Percentiles rank a stretch among this genome's conserved stretches.
These are phyloP conservation scores for Aspergillus piperis DNA, from an alignment of 2,329 filamentous ascomycete species.

Conservation along the genomic window DNA sequence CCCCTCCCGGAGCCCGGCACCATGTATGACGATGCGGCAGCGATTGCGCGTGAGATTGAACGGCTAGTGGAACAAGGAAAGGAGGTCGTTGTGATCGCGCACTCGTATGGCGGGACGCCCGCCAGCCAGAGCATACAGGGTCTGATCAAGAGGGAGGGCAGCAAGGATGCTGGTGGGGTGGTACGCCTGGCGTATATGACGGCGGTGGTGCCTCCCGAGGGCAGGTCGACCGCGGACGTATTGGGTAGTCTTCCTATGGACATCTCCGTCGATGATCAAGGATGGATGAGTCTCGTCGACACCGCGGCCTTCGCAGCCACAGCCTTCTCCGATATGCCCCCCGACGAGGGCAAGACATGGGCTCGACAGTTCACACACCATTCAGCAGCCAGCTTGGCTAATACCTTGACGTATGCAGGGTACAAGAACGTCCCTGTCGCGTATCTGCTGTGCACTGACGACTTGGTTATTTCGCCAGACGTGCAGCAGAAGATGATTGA, in stretches of 20 bases:
- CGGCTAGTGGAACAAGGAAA: not conserved
- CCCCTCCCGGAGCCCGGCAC: not conserved
- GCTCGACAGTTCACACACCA: not conserved
- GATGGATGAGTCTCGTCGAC: not conserved
- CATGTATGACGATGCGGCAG: constrained; percentile 2
- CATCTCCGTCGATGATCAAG: not conserved
- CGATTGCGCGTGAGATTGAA: not conserved
- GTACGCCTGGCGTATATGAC: not conserved
- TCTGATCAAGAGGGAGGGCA: not conserved
- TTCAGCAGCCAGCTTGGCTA: not conserved
- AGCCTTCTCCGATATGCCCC: not conserved
- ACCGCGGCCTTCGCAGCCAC: not conserved
- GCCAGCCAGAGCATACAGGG: constrained; percentile 1
- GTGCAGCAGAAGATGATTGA: not conserved
- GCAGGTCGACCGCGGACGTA: not conserved
- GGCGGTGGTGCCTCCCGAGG: not conserved
- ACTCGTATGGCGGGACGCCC: constrained; percentile 4
- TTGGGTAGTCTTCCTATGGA: not conserved
- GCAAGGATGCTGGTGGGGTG: not conserved
- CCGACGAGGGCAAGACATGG: not conserved
- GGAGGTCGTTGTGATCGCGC: not conserved
- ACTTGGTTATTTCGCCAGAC: not conserved
- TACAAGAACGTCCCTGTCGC: not conserved
- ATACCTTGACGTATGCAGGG: not conserved
- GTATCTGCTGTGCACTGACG: not conserved